A percentile compares a stretch with the other conserved stretches of the same genome.
Conservation (phyloP, 2,329 filamentous ascomycete genomes). For the Botrytis paeoniae region DNA sequence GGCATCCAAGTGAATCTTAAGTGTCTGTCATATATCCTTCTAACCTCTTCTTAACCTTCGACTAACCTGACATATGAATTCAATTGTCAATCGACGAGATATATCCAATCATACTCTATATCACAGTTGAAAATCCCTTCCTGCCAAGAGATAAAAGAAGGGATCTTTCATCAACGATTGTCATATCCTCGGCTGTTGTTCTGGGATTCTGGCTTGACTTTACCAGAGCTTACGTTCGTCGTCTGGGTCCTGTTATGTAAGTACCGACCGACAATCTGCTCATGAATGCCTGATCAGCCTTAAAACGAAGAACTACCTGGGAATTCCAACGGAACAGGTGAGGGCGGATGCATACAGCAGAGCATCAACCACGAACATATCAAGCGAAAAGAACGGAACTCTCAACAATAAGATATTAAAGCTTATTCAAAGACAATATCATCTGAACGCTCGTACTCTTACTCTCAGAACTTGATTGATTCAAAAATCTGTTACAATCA, state of each 20-base stretch:
- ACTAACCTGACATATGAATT: background rate
- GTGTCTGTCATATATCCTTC: background rate
- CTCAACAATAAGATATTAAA: background rate
- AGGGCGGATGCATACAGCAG: background rate
- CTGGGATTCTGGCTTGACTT: background rate
- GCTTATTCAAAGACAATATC: background rate
- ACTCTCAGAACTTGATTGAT: background rate
- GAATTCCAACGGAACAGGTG: background rate
- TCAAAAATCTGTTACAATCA: background rate
- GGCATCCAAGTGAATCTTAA: background rate
- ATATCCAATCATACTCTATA: conserved; percentile 1
- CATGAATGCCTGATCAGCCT: conserved; percentile 12
- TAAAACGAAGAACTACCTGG: background rate
- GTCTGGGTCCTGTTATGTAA: conserved; percentile 14
- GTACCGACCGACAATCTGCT: background rate
- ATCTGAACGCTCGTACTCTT: background rate
- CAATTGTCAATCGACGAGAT: background rate
- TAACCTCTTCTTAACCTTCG: background rate
- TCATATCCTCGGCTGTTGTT: background rate
- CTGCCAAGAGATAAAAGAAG: conserved; percentile 6
- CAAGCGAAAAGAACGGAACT: conserved; percentile 4
- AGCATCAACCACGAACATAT: background rate
- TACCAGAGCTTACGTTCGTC: background rate
- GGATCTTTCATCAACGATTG: background rate
- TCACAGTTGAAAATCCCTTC: background rate